phyloP scores from a whole-genome alignment of 2,329 filamentous ascomycete genomes.

The Xylariaceae sp. region DNA sequence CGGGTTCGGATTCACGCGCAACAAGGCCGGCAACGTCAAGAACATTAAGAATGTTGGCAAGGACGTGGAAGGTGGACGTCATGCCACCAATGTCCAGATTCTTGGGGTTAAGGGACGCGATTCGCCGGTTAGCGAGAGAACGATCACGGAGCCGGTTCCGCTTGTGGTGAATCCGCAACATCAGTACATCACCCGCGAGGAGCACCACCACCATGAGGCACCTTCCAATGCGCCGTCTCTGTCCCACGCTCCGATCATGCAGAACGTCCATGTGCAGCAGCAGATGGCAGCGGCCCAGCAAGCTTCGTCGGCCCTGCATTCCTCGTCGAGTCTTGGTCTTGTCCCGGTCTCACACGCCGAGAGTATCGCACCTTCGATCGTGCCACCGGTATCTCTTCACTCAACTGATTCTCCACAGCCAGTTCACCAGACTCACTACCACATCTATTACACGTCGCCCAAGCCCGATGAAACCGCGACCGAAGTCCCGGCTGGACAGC shows the following conservation, averaged over 20 bases:
- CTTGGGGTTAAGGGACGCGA: constrained; percentile 7
- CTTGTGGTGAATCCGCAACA: constrained; percentile 8
- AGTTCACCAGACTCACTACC: too few species aligned
- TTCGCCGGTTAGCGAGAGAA: constrained; percentile 14
- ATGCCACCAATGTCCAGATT: constrained; percentile 7
- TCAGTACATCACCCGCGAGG: constrained; percentile 14
- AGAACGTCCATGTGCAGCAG: constrained; percentile 2
- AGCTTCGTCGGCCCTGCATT: too few species aligned
- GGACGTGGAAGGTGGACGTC: too few species aligned
- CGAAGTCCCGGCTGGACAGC: too few species aligned
- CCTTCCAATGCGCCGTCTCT: neutral
- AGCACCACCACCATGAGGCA: constrained; percentile 7
- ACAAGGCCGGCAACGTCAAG: constrained; percentile 21
- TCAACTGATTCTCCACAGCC: too few species aligned
- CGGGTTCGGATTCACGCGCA: constrained; percentile 19
- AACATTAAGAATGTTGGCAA: constrained; percentile 8
- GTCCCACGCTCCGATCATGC: constrained; percentile 7
- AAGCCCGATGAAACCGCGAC: too few species aligned
- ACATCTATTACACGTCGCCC: too few species aligned
- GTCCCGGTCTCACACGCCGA: too few species aligned
- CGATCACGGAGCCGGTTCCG: neutral
- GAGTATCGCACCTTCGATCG: too few species aligned
- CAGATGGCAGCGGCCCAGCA: neutral
- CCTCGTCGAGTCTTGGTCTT: too few species aligned
- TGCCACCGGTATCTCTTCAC: too few species aligned